Evolutionary conservation across 2,329 filamentous ascomycete genomes (phyloP).

Genomic region (Penicillium sp.): DNA sequence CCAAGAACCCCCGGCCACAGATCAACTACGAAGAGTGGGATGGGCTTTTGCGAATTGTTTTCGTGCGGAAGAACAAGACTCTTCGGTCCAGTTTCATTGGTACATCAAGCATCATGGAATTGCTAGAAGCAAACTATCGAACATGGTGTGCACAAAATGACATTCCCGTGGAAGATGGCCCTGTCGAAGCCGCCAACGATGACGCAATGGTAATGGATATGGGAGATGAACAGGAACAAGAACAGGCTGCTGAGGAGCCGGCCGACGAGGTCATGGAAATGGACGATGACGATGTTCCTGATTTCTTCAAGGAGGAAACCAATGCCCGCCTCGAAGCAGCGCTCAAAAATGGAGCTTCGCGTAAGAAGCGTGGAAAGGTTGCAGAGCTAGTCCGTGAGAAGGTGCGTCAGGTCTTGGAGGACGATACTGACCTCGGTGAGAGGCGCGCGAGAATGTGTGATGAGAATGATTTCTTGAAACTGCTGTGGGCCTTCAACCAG

Average conservation of each 20-base stretch:
- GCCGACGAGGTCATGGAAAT: slow-evolving; percentile 53
- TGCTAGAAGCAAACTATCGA: slow-evolving; percentile 85
- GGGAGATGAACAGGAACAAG: slow-evolving; percentile 30
- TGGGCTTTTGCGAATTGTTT: slow-evolving; percentile 77
- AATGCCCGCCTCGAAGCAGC: slow-evolving; percentile 38
- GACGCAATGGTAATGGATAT: slow-evolving; percentile 41
- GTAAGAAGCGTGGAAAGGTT: slow-evolving; percentile 75
- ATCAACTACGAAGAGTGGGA: slow-evolving; percentile 97
- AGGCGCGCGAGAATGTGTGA: slow-evolving; percentile 83
- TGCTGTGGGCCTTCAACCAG: slow-evolving; percentile 81
- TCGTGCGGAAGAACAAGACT: slow-evolving; percentile 88
- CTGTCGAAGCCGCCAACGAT: slow-evolving; percentile 34
- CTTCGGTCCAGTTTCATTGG: slow-evolving; percentile 78
- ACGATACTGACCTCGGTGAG: slow-evolving; percentile 75
- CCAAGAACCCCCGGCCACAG: slow-evolving; percentile 79
- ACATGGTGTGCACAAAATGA: slow-evolving; percentile 88
- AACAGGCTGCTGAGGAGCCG: slow-evolving; percentile 42
- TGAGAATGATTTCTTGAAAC: slow-evolving; percentile 83
- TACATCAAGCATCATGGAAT: slow-evolving; percentile 73
- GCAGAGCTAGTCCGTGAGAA: slow-evolving; percentile 81
- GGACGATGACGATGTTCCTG: slow-evolving; percentile 66
- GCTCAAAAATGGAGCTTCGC: slow-evolving; percentile 52
- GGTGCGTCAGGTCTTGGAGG: slow-evolving; percentile 78
- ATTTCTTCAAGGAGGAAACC: slow-evolving; percentile 72
- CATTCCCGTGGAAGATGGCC: slow-evolving; percentile 70